Conservation (phyloP, 2,329 filamentous ascomycete genomes). For the Clarireedia sp. region DNA sequence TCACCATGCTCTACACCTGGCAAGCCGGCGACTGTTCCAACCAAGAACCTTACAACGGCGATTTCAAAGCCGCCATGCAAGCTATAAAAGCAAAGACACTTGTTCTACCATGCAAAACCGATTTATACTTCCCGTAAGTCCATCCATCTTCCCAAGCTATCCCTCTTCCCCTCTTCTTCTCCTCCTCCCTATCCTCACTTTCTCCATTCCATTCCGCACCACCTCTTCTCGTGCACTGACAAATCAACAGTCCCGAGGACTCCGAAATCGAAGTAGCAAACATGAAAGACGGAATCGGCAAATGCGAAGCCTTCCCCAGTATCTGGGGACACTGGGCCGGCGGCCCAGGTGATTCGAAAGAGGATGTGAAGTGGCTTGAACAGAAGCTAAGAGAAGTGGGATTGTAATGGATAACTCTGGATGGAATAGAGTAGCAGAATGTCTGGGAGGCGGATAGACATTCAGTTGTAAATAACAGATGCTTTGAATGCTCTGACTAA, state of each 20-base stretch:
- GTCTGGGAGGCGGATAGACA: too few species aligned
- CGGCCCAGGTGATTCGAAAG: constrained; percentile 61
- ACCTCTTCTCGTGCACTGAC: neutral
- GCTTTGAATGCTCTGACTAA: too few species aligned
- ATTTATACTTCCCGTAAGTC: constrained; percentile 68
- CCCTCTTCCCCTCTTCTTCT: neutral
- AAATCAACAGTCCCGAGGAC: constrained; percentile 55
- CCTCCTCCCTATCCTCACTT: neutral
- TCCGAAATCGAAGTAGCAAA: constrained; percentile 63
- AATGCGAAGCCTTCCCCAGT: constrained; percentile 45
- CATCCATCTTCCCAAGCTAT: neutral
- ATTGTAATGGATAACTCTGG: constrained; percentile 5
- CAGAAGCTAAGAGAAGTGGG: constrained; percentile 30
- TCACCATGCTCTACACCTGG: constrained; percentile 73
- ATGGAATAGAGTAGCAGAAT: too few species aligned
- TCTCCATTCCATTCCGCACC: neutral
- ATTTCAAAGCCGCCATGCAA: constrained; percentile 58
- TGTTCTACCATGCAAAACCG: constrained; percentile 64
- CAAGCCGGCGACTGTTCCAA: constrained; percentile 63
- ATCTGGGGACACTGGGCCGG: constrained; percentile 63
- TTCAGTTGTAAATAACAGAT: too few species aligned
- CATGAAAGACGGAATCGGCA: constrained; percentile 52
- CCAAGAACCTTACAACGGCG: constrained; percentile 59
- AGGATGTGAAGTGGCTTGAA: constrained; percentile 67
- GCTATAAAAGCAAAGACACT: constrained; percentile 65